Conservation (phyloP, 2,329 filamentous ascomycete genomes). For the Pyrenochaeta sp. region DNA sequence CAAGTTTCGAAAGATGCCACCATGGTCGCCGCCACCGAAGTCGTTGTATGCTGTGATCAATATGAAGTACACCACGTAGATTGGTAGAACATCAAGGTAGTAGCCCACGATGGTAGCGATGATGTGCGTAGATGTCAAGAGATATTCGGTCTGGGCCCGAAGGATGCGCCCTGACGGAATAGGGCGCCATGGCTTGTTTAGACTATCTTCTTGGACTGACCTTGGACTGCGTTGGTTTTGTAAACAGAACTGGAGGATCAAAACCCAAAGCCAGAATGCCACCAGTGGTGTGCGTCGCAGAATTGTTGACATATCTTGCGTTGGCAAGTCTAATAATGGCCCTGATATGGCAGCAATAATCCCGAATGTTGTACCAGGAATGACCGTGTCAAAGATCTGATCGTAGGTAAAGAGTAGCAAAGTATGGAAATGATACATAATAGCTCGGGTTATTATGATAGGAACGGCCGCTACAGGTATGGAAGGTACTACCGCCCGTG, state of each 20-base stretch:
- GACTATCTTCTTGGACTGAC: constrained; percentile 48
- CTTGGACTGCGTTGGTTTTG: constrained; percentile 49
- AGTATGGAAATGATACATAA: constrained; percentile 8
- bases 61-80: constrained; percentile 24
- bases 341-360: constrained; percentile 18
- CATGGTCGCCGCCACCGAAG: constrained; percentile 35
- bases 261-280: constrained; percentile 45
- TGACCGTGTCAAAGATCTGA: constrained; percentile 16
- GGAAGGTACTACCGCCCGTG: background rate
- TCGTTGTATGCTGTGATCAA: constrained; percentile 45
- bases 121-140: constrained; percentile 15
- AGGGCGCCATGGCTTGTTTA: constrained; percentile 54
- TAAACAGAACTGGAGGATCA: constrained; percentile 50
- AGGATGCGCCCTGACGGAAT: constrained; percentile 37
- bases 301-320: constrained; percentile 4
- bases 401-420: constrained; percentile 14
- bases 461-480: background rate
- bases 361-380: constrained; percentile 21
- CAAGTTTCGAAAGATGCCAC: constrained; percentile 37
- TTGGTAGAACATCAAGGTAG: constrained; percentile 8
- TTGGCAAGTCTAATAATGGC: constrained; percentile 11
- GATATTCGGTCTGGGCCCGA: constrained; percentile 16
- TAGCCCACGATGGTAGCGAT: constrained; percentile 8
- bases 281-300: constrained; percentile 9
- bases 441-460: background rate